Percentiles rank a stretch among this genome's conserved stretches.
Conservation (phyloP, 805 yeast species). For the Sugiyamaella mastotermitis region DNA sequence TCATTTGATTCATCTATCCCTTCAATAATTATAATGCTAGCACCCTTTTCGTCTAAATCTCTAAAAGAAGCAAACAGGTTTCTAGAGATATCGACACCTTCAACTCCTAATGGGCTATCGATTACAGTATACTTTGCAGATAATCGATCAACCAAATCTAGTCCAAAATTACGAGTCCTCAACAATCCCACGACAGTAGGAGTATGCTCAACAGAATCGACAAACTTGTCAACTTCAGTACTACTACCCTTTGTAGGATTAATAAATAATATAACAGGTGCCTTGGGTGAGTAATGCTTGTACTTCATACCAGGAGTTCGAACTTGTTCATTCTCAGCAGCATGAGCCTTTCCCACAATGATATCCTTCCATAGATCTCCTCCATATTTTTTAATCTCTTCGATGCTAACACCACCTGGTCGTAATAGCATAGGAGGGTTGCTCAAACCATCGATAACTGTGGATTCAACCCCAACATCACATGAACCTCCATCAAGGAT, state of each 20-base stretch:
- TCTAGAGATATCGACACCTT: slow-evolving; percentile 60
- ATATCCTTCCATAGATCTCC: slow-evolving; percentile 65
- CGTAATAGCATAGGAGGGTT: slow-evolving; percentile 81
- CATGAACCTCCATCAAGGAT: slow-evolving; percentile 91
- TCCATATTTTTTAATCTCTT: slow-evolving; percentile 59
- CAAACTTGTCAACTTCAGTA: slow-evolving; percentile 5
- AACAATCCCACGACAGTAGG: slow-evolving; percentile 14
- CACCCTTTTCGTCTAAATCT: slow-evolving; percentile 61
- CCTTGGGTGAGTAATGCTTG: slow-evolving; percentile 88
- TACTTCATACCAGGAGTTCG: slow-evolving; percentile 98
- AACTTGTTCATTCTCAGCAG: slow-evolving; percentile 50
- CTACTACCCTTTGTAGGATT: slow-evolving; percentile 40
- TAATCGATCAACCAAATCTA: slow-evolving; percentile 6
- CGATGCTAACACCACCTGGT: slow-evolving; percentile 90
- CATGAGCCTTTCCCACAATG: slow-evolving; percentile 52
- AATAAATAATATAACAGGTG: slow-evolving; percentile 65
- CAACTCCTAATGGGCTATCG: slow-evolving; percentile 35
- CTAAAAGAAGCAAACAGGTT: slow-evolving; percentile 70
- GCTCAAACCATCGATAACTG: slow-evolving; percentile 86
- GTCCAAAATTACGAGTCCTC: slow-evolving; percentile 9
- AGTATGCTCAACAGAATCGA: neutral
- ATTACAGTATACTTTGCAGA: neutral
- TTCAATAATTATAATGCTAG: slow-evolving; percentile 74
- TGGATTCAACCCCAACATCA: slow-evolving; percentile 85
- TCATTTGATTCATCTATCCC: slow-evolving; percentile 70